Conservation (phyloP, 2,329 filamentous ascomycete species). For the Neophaeococcomyces mojaviensis region DNA sequence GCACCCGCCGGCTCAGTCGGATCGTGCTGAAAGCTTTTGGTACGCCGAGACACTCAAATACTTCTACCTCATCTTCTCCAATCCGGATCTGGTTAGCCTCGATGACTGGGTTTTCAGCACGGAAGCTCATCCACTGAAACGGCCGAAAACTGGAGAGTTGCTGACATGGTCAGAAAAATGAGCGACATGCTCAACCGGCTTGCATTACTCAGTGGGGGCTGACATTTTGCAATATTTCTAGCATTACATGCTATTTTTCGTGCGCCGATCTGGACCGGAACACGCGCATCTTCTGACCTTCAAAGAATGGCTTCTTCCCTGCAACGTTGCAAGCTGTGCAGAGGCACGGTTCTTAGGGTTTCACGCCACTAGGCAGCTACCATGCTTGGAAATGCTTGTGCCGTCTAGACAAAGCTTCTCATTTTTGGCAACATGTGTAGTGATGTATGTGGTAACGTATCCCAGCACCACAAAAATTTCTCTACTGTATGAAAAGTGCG, state of each 20-base stretch:
- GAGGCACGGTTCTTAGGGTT: no score
- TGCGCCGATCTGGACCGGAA: no score
- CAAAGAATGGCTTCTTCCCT: no score
- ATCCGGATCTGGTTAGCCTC: conserved; percentile 57
- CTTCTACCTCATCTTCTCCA: conserved; percentile 74
- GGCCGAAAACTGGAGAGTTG: conserved; percentile 5
- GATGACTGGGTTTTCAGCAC: conserved; percentile 57
- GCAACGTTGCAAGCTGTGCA: no score
- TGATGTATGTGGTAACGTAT: no score
- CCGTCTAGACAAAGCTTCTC: no score
- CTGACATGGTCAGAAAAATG: not conserved
- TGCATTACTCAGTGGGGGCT: not conserved
- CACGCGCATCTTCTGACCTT: no score
- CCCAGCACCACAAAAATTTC: no score
- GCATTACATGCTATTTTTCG: not conserved
- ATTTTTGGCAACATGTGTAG: no score
- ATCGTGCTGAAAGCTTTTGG: conserved; percentile 86
- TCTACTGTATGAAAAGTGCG: no score
- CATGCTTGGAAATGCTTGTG: no score
- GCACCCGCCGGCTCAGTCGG: conserved; percentile 34
- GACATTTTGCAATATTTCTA: not conserved
- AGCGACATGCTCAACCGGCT: not conserved
- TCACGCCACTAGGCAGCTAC: no score
- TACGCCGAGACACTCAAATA: conserved; percentile 87
- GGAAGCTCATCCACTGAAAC: conserved; percentile 20